Evolutionary conservation across 805 yeast genomes (phyloP).

Genomic region (Yarrowia hollandica): DNA sequence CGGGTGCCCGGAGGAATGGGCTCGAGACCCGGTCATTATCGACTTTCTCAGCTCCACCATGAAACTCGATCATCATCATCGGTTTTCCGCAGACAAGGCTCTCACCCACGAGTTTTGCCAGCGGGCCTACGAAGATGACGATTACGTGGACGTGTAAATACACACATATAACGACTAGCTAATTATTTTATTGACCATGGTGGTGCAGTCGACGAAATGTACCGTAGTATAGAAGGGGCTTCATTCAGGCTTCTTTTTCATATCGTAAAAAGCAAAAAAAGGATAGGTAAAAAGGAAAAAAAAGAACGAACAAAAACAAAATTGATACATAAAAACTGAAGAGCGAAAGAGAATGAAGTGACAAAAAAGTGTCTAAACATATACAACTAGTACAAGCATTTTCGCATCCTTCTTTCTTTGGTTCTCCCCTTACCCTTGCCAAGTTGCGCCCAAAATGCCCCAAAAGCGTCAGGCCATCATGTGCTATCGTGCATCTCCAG

Average conservation of each 20-base stretch:
- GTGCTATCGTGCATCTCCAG: conserved; percentile 6
- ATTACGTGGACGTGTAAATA: conserved; percentile 8
- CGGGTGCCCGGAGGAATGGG: conserved; percentile 13
- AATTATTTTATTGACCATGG: conserved; percentile 6
- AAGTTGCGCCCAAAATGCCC: conserved; percentile 8
- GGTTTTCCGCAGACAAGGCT: conserved; percentile 15
- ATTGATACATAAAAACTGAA: no score
- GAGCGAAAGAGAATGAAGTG: no score
- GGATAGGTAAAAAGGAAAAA: no score
- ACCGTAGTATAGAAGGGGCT: no score
- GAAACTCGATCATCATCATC: conserved; percentile 10
- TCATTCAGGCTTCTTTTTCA: no score
- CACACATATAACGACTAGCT: not conserved
- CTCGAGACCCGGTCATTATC: conserved; percentile 19
- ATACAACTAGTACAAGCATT: no score
- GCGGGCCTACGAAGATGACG: conserved; percentile 23
- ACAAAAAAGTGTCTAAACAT: no score
- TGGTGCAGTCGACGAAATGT: no score
- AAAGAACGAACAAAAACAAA: no score
- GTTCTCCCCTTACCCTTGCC: not conserved
- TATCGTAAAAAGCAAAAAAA: no score
- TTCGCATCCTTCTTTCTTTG: not conserved
- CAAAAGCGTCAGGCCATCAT: not conserved
- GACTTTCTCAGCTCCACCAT: conserved; percentile 15
- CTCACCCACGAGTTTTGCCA: conserved; percentile 10